These are phyloP conservation scores for Plasmodium fragile DNA, from an alignment of 169 alveolate genomes.

Conservation along the genomic window DNA sequence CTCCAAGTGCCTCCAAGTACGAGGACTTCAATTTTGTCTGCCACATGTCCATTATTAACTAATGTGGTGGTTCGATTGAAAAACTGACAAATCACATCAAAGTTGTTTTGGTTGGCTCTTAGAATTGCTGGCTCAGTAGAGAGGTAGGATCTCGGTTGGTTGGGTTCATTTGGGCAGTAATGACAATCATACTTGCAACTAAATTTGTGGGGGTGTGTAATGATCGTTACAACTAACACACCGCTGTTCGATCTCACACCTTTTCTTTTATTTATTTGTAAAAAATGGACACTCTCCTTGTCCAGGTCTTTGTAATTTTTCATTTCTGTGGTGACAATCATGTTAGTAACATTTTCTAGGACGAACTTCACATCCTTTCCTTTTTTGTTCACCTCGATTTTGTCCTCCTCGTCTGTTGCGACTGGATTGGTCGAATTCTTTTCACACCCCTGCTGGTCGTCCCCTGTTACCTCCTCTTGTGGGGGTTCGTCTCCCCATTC, in stretches of 20 bases:
- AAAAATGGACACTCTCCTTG: conserved; percentile 79
- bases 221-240: conserved; percentile 94
- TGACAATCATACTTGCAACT: conserved; percentile 94
- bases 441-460: background rate
- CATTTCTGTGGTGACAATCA: conserved; percentile 75
- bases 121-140: conserved; percentile 97
- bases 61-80: conserved; percentile 93
- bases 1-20: conserved; percentile 97
- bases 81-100: conserved; percentile 93
- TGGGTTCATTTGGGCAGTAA: conserved; percentile 96
- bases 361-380: conserved; percentile 69
- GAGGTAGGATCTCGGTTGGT: conserved; percentile 95
- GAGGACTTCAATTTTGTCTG: conserved; percentile 94
- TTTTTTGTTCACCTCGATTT: conserved; percentile 20
- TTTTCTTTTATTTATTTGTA: conserved; percentile 85
- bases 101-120: conserved; percentile 94
- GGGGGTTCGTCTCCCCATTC: background rate
- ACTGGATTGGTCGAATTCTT: background rate
- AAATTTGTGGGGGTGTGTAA: conserved; percentile 95
- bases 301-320: conserved; percentile 58
- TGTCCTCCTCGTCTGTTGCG: background rate
- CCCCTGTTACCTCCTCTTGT: background rate
- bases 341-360: conserved; percentile 62
- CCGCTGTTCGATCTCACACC: conserved; percentile 93
- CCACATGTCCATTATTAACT: conserved; percentile 92